Base-by-base conservation (phyloP, 768 basidiomycete genomes). In the Rhodosporidiobolus sp. region DNA sequence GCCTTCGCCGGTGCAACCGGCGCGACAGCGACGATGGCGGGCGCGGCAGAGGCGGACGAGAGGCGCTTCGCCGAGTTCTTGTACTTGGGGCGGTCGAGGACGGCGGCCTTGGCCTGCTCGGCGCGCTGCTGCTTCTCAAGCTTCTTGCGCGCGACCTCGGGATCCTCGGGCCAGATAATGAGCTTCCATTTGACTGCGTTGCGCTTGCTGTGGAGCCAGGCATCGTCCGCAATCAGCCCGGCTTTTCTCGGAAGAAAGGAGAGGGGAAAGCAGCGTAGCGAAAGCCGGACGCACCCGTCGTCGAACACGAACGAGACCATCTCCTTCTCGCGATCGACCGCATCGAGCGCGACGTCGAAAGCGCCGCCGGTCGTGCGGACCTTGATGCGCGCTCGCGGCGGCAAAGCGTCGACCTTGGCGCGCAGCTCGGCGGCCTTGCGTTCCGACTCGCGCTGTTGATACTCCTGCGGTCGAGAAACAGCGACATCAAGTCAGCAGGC, bases 311-410 rank as follows among this genome's bases (percentile, higher is more conserved):
- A 91, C 79, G 89, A 88, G 1, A 94, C 88, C 16, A 87, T 87
- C 62, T 86, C 84, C 2, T 84, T 85, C 74, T 88, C 89, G 73
- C 89, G 87, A 48, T 89, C 82, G 26, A 91, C 88, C 69, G 87
- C 85, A 22, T 90, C 78, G 48, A 95, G 83, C 10, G 88, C 88
- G 9, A 94, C 92, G 79, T 94, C 92, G 79, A 91, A 94, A 45
- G 90, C 88, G 9, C 93, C 92, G 17, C 89, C 86, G 76, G 86
- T 89, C 58, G 90, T 88, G 55, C 90, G 89, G 73, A 97, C 87
- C 82, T 92, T 90, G 83, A 97, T 88, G 20, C 88, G 86, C 26
- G 88, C 83, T 83, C 90, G 89, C 1, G 84, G 82, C 8, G 88
- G 86, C 49, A 96, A 83, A 4, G 88, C 85, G 43, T 90, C 79